Percentiles rank a stretch among this genome's conserved stretches.
phyloP scores from a whole-genome alignment of 495 filamentous ascomycete species.

The Elaphomyces granulatus region DNA sequence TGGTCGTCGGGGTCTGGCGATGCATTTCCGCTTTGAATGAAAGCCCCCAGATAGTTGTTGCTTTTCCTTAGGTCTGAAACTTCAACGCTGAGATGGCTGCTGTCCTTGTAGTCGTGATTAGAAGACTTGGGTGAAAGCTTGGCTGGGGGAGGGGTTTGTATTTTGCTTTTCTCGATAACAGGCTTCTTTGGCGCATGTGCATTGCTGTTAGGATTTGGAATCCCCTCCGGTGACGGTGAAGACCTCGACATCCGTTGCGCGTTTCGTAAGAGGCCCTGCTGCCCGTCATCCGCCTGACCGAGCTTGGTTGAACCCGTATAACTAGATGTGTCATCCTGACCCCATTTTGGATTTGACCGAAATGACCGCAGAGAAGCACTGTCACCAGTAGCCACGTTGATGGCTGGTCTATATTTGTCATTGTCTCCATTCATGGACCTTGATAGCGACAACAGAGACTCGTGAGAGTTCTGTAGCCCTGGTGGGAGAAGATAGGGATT shows the following conservation, averaged over 20 bases:
- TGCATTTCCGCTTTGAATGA: slow-evolving; percentile 23
- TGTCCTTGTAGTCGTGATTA: background rate
- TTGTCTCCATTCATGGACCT: slow-evolving; percentile 51
- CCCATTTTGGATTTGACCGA: slow-evolving; percentile 32
- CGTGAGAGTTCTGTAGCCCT: slow-evolving; percentile 57
- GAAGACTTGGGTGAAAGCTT: background rate
- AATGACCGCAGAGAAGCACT: slow-evolving; percentile 40
- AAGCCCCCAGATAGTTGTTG: slow-evolving; percentile 32
- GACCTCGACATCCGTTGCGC: slow-evolving; percentile 53
- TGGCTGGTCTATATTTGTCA: slow-evolving; percentile 72
- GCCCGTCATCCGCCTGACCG: slow-evolving; percentile 37
- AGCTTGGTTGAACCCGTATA: slow-evolving; percentile 39
- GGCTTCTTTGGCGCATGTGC: background rate
- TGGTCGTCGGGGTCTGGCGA: slow-evolving; percentile 9
- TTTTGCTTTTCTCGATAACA: background rate
- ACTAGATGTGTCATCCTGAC: slow-evolving; percentile 46
- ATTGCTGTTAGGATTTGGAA: background rate
- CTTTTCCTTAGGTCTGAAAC: slow-evolving; percentile 21
- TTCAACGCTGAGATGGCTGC: background rate
- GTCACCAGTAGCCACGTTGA: slow-evolving; percentile 43
- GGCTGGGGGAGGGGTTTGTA: background rate
- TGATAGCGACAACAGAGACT: slow-evolving; percentile 76
- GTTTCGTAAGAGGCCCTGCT: slow-evolving; percentile 45
- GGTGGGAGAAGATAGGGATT: slow-evolving; percentile 88
- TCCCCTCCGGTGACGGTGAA: slow-evolving; percentile 30